Evolutionary conservation across 1,284 basidiomycete genomes (phyloP).

Genomic region (Gomphus bonarii): DNA sequence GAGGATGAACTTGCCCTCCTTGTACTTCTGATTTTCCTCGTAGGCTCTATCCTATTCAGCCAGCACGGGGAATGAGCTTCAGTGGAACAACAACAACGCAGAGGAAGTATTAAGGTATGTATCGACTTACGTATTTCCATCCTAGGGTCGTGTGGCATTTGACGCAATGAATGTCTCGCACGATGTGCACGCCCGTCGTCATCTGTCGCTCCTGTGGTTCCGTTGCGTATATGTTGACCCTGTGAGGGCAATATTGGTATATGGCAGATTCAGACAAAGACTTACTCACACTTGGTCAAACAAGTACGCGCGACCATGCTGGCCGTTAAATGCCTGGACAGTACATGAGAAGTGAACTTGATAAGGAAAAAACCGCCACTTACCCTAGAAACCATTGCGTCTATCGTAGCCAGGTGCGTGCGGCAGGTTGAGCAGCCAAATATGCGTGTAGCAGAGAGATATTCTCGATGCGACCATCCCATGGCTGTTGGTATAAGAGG

Average conservation of each 20-base stretch:
- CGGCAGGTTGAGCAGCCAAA: slow-evolving; percentile 87
- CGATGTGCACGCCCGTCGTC: slow-evolving; percentile 95
- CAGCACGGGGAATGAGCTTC: neutral
- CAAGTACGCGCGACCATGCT: slow-evolving; percentile 91
- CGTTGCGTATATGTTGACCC: slow-evolving; percentile 84
- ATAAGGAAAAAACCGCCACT: slow-evolving; percentile 20
- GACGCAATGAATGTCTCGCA: slow-evolving; percentile 88
- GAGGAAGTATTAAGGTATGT: neutral
- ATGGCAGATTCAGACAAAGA: neutral
- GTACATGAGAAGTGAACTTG: neutral
- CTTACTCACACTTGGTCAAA: slow-evolving; percentile 78
- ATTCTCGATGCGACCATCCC: slow-evolving; percentile 85
- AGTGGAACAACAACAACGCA: slow-evolving; percentile 3
- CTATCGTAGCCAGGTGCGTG: slow-evolving; percentile 89
- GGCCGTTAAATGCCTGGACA: slow-evolving; percentile 79
- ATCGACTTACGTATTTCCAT: slow-evolving; percentile 89
- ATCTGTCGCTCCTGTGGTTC: slow-evolving; percentile 87
- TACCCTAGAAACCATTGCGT: slow-evolving; percentile 87
- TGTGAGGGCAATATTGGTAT: slow-evolving; percentile 20
- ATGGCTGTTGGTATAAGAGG: slow-evolving; percentile 28
- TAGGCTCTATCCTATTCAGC: slow-evolving; percentile 75
- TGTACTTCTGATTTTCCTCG: slow-evolving; percentile 88
- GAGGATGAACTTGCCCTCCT: slow-evolving; percentile 96
- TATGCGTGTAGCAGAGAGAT: slow-evolving; percentile 80
- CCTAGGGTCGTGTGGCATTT: slow-evolving; percentile 83